Conservation (phyloP, 2,329 filamentous ascomycete genomes). For the Juglanconis juglandina region DNA sequence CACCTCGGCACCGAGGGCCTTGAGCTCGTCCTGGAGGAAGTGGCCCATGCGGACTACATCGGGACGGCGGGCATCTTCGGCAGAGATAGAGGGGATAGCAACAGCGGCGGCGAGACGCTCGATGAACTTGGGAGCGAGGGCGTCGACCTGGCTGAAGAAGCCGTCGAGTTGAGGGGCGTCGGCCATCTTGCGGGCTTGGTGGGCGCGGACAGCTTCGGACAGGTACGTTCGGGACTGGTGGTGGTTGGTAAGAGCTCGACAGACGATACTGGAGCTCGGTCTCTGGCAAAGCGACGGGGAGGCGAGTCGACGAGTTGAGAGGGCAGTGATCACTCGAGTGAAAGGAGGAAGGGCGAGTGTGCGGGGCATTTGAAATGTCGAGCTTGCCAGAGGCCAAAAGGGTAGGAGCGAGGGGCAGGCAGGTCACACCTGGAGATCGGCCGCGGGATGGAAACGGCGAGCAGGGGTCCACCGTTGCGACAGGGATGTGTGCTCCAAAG, state of each 20-base stretch:
- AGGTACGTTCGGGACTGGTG: conserved; percentile 41
- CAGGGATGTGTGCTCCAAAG: background rate
- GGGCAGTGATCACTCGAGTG: conserved; percentile 6
- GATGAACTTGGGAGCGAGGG: conserved; percentile 76
- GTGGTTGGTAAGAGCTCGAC: background rate
- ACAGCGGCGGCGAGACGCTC: conserved; percentile 87
- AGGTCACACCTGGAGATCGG: background rate
- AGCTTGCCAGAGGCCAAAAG: conserved; percentile 4
- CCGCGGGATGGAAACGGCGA: background rate
- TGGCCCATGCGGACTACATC: conserved; percentile 97
- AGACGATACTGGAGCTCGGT: background rate
- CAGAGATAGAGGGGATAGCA: conserved; percentile 92
- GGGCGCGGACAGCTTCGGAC: conserved; percentile 48
- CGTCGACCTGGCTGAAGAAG: conserved; percentile 91
- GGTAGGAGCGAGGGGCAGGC: conserved; percentile 2
- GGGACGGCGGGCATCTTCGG: conserved; percentile 80
- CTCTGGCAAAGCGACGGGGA: conserved; percentile 6
- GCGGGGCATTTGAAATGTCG: conserved; percentile 41
- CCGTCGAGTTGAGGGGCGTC: conserved; percentile 71
- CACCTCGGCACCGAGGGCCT: conserved; percentile 3
- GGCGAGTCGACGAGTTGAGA: conserved; percentile 16
- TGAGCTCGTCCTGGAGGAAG: conserved; percentile 57
- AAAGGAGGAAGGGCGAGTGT: conserved; percentile 31
- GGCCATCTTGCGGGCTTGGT: conserved; percentile 75
- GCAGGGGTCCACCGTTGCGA: background rate